phyloP scores from a whole-genome alignment of 1,284 basidiomycete species.

The Irpex sp. region DNA sequence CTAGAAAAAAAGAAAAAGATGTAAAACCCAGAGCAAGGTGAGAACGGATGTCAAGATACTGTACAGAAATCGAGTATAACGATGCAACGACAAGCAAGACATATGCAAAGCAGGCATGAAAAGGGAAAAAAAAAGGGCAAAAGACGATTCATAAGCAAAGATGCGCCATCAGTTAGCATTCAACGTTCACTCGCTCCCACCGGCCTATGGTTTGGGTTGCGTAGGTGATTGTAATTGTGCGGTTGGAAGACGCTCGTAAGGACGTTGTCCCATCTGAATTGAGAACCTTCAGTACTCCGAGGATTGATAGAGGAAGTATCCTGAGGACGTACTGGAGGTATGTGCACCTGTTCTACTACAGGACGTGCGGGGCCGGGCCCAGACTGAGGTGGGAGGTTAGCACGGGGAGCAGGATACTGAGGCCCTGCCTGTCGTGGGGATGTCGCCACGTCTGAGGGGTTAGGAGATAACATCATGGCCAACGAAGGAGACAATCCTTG shows the following conservation, averaged over 20 bases:
- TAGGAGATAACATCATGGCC: slow-evolving; percentile 31
- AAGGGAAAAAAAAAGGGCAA: not conserved
- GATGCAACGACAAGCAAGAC: not conserved
- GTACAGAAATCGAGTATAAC: not conserved
- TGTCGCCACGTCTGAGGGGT: slow-evolving; percentile 18
- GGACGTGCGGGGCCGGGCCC: not conserved
- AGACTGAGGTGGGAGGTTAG: not conserved
- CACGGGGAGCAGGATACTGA: not conserved
- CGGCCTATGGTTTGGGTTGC: not conserved
- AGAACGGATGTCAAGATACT: not conserved
- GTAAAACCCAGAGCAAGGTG: not conserved
- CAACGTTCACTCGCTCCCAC: not conserved
- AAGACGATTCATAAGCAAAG: not conserved
- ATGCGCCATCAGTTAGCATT: not conserved
- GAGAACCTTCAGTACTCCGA: slow-evolving; percentile 2
- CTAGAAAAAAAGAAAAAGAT: not conserved
- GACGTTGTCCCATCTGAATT: not conserved
- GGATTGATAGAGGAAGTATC: slow-evolving; percentile 1
- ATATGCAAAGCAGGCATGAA: not conserved
- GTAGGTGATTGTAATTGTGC: slow-evolving; percentile 2
- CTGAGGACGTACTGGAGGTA: not conserved
- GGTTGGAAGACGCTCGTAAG: slow-evolving; percentile 2
- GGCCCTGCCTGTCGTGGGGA: slow-evolving; percentile 15
- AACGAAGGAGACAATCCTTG: slow-evolving; percentile 29
- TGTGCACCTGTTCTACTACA: not conserved